Evolutionary conservation across 1,139 yeast genomes (phyloP).

Genomic region (Debaryomyces sp.): DNA sequence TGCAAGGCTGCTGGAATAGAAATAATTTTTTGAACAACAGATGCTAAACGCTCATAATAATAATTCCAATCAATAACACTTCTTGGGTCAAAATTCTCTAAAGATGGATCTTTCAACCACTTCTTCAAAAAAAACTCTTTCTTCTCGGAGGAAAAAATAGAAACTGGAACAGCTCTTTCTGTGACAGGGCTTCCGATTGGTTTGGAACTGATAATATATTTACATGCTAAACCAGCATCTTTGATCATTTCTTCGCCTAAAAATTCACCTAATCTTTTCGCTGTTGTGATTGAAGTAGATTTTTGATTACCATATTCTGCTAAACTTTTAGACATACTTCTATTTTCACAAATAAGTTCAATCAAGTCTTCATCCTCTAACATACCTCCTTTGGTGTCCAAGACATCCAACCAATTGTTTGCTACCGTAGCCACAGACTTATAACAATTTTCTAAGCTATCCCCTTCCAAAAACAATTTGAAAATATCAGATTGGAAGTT

Average conservation of each 20-base stretch:
- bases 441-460: conserved; percentile 76
- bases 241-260: conserved; percentile 97
- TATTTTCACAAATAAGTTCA: conserved; percentile 93
- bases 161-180: conserved; percentile 95
- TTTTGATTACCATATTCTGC: conserved; percentile 90
- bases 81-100: conserved; percentile 87
- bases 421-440: conserved; percentile 91
- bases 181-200: conserved; percentile 91
- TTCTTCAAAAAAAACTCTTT: conserved; percentile 72
- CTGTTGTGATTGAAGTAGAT: conserved; percentile 95
- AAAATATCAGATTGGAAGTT: conserved; percentile 95
- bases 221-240: conserved; percentile 95
- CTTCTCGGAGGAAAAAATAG: conserved; percentile 82
- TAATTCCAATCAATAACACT: conserved; percentile 92
- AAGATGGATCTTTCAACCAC: conserved; percentile 82
- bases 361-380: conserved; percentile 93
- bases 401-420: conserved; percentile 92
- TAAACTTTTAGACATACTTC: conserved; percentile 91
- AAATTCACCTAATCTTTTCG: conserved; percentile 89
- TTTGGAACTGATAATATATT: conserved; percentile 84
- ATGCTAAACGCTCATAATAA: conserved; percentile 86
- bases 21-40: conserved; percentile 91
- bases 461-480: conserved; percentile 86
- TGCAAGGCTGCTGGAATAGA: conserved; percentile 98
- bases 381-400: conserved; percentile 84